Base-by-base conservation (phyloP, 164 flowering plant genomes). In the Pachysandra terminalis region DNA sequence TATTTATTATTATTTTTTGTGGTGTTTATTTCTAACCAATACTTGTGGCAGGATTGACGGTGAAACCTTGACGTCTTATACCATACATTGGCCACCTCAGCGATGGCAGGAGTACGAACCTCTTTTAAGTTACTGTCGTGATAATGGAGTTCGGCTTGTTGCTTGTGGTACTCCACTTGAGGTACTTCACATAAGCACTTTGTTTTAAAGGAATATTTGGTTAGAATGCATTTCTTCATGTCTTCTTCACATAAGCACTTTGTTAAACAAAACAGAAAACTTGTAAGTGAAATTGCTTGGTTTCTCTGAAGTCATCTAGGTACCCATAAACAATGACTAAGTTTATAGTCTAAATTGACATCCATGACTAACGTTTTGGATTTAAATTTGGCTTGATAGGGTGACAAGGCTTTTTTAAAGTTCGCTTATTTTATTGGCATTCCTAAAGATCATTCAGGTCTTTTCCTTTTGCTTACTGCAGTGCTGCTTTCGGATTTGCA, bases 21-120 rank as follows among this genome's bases (percentile, higher is more conserved):
- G 12, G 14, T 21, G 60, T 59, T 45, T 56, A 65, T 24, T 53
- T 37, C 68, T 53, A 25, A 40, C 56, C 22, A 66, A 60, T 58
- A 37, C 52, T 68, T 68, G 71, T 81, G 73, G 68, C 88, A 94
- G 98, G 85, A 89, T 90, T 65, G 88, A 86, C 79, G 91, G 86
- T 51, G 90, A 83, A 66, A 76, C 81, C 40, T 80, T 95, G 61
- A 89, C 82, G 76, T 80, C 90, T 64, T 86, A 76, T 73, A 72
- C 81, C 15, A 48, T 81, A 21, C 87, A 91, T 75, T 94, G 96
- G 98, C 85, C 96, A 68, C 83, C 95, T 57, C 75, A 88, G 28
- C 84, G 88, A 55, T 95, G 97, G 98, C 89, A 85, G 79, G 97
- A 95, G 75, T 95, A 90, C 74, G 96, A 89, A 69, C 97, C 96